Evolutionary conservation across 371 early-diverging fungal genomes (phyloP).

Genomic region (Apophysomyces ossiformis): DNA sequence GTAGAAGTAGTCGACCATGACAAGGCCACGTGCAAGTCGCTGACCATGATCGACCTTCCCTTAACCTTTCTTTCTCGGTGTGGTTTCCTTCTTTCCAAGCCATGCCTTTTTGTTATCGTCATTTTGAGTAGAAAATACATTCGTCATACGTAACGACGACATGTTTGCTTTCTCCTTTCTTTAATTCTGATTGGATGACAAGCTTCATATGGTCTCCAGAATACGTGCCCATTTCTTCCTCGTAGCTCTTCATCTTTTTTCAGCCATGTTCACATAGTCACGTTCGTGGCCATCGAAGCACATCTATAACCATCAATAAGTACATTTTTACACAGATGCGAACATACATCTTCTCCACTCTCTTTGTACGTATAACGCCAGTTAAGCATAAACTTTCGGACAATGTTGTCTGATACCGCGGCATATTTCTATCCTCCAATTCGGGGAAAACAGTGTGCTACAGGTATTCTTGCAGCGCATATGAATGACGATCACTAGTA

Average conservation of each 20-base stretch:
- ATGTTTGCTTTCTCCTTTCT: not conserved
- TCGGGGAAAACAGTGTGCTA: too few species aligned
- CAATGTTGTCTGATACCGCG: too few species aligned
- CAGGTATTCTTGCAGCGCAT: too few species aligned
- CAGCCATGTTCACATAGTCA: slow-evolving; percentile 2
- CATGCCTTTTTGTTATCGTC: not conserved
- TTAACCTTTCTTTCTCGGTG: not conserved
- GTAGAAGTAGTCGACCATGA: not conserved
- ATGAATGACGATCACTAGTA: too few species aligned
- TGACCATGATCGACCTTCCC: not conserved
- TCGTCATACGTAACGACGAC: not conserved
- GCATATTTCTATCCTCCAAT: too few species aligned
- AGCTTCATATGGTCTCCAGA: not conserved
- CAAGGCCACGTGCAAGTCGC: not conserved
- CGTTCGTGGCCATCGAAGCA: not conserved
- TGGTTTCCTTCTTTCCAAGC: not conserved
- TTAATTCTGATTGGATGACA: not conserved
- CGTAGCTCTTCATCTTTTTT: slow-evolving; percentile 6
- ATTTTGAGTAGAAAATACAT: not conserved
- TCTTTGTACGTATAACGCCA: too few species aligned
- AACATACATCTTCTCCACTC: too few species aligned
- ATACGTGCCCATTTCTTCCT: not conserved
- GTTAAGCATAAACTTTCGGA: too few species aligned
- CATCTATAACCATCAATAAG: too few species aligned
- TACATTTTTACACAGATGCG: too few species aligned